These are phyloP conservation scores for Salix udensis DNA, from an alignment of 345 rosid species.

Conservation along the genomic window DNA sequence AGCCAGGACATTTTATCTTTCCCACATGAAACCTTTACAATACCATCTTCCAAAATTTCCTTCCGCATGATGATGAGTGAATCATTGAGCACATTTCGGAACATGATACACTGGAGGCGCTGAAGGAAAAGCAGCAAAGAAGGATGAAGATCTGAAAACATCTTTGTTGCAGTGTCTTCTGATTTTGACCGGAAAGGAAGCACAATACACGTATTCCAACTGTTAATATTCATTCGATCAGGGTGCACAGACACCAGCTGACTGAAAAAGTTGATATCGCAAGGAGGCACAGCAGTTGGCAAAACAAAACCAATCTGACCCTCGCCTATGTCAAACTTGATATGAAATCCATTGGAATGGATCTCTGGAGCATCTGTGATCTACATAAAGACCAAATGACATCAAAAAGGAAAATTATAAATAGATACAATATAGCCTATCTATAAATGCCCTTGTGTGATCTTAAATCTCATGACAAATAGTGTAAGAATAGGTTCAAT, in stretches of 20 bases:
- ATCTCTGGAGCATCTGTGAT: slow-evolving; percentile 95
- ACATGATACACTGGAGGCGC: slow-evolving; percentile 67
- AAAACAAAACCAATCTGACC: slow-evolving; percentile 94
- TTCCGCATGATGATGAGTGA: slow-evolving; percentile 69
- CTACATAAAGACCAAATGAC: slow-evolving; percentile 39
- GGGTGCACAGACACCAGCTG: slow-evolving; percentile 38
- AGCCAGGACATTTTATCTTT: slow-evolving; percentile 78
- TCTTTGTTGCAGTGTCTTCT: slow-evolving; percentile 52
- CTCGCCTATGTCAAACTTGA: slow-evolving; percentile 81
- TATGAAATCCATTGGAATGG: slow-evolving; percentile 93
- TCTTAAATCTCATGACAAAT: not conserved
- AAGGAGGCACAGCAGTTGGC: slow-evolving; percentile 75
- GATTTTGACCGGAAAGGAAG: slow-evolving; percentile 77
- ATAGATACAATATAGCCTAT: not conserved
- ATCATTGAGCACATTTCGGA: slow-evolving; percentile 60
- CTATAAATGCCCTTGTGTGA: not conserved
- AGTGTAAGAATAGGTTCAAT: not conserved
- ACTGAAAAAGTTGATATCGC: slow-evolving; percentile 50
- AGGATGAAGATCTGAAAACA: slow-evolving; percentile 93
- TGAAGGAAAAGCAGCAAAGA: slow-evolving; percentile 89
- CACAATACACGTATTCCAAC: slow-evolving; percentile 84
- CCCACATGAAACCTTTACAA: slow-evolving; percentile 74
- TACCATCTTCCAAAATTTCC: slow-evolving; percentile 60
- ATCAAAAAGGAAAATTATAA: not conserved
- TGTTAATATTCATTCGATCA: slow-evolving; percentile 32